A percentile compares a stretch with the other conserved stretches of the same genome.
Evolutionary conservation across 441 rosid species (phyloP).

Genomic region (Bruguiera hainesii): DNA sequence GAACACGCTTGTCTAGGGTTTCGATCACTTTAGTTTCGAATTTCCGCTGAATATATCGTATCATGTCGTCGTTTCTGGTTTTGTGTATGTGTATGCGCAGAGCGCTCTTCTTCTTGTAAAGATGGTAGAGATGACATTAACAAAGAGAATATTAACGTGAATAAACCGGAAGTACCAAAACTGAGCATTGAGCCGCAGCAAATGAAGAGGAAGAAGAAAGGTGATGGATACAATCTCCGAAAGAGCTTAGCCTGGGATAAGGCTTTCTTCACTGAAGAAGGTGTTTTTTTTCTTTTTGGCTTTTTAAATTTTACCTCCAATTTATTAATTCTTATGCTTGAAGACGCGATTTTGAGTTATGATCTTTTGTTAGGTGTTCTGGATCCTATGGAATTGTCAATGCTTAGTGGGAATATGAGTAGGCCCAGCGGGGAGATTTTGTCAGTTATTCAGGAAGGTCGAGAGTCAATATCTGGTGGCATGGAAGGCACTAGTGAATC

Average conservation of each 20-base stretch:
- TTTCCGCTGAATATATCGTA: no score
- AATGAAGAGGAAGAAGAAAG: slow-evolving; percentile 93
- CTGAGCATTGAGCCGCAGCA: slow-evolving; percentile 62
- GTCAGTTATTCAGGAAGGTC: slow-evolving; percentile 52
- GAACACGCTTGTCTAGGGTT: no score
- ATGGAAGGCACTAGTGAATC: slow-evolving; percentile 33
- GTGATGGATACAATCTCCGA: slow-evolving; percentile 69
- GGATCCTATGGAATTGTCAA: slow-evolving; percentile 73
- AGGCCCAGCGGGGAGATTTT: slow-evolving; percentile 40
- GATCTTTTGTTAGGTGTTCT: slow-evolving; percentile 55
- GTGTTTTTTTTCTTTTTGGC: slow-evolving; percentile 25
- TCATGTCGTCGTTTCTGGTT: neutral
- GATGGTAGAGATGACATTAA: slow-evolving; percentile 19
- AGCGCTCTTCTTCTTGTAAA: slow-evolving; percentile 17
- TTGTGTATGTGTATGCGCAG: neutral
- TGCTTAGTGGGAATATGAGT: slow-evolving; percentile 50
- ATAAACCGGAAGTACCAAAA: slow-evolving; percentile 46
- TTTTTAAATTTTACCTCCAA: neutral
- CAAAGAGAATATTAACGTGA: slow-evolving; percentile 44
- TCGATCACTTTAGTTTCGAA: no score
- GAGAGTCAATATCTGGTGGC: slow-evolving; percentile 36
- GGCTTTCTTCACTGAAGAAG: slow-evolving; percentile 93
- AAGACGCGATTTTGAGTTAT: neutral
- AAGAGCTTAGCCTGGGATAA: slow-evolving; percentile 93
- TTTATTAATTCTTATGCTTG: slow-evolving; percentile 3